A percentile compares a stretch with the other conserved stretches of the same genome.
phyloP scores from a whole-genome alignment of 75 land plant genomes.

The Larix kaempferi region DNA sequence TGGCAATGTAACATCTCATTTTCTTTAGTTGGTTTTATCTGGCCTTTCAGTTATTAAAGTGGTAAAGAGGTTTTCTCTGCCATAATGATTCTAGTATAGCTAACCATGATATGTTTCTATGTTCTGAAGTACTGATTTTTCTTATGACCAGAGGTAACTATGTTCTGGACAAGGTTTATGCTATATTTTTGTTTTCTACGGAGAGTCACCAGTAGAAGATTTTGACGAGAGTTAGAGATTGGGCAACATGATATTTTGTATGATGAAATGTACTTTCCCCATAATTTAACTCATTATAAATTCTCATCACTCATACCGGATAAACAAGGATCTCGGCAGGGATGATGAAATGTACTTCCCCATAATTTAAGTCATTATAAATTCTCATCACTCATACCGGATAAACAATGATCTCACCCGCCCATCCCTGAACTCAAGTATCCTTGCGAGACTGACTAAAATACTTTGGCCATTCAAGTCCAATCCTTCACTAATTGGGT shows the following conservation, averaged over 20 bases:
- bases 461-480: too few relatives aligned
- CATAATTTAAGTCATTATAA: too few relatives aligned
- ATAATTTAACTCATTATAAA: too few relatives aligned
- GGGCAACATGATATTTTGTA: not conserved
- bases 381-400: too few relatives aligned
- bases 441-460: too few relatives aligned
- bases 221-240: not conserved
- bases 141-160: not conserved
- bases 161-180: not conserved
- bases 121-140: not conserved
- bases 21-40: not conserved
- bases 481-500: too few relatives aligned
- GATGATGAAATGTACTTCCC: not conserved
- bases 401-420: too few relatives aligned
- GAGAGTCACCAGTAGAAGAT: not conserved
- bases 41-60: not conserved
- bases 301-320: too few relatives aligned
- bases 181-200: not conserved
- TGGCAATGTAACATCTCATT: not conserved
- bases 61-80: not conserved
- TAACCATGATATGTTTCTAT: not conserved
- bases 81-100: not conserved
- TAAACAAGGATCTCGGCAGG: too few relatives aligned
- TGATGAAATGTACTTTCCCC: not conserved
- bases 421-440: too few relatives aligned